These are phyloP conservation scores for Salix exigua DNA, from an alignment of 345 rosid species.

Conservation along the genomic window DNA sequence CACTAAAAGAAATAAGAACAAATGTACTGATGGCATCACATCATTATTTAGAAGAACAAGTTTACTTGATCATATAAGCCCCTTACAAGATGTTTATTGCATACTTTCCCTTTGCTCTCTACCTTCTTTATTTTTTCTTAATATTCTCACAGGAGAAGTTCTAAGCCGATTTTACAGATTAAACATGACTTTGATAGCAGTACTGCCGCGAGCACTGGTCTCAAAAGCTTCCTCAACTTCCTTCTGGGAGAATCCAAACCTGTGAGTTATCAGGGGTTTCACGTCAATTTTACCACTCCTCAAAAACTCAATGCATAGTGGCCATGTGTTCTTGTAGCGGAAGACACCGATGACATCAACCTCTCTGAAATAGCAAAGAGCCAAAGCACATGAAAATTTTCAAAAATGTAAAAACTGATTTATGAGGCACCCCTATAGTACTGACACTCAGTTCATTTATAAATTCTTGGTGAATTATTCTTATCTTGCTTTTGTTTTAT, in stretches of 20 bases:
- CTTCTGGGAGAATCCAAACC: conserved; percentile 79
- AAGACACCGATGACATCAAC: conserved; percentile 77
- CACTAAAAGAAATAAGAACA: neutral
- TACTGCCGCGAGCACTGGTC: conserved; percentile 80
- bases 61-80: neutral
- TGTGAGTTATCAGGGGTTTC: conserved; percentile 81
- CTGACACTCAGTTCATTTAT: neutral
- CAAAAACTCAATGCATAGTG: conserved; percentile 69
- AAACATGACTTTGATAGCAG: conserved; percentile 90
- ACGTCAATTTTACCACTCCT: conserved; percentile 79
- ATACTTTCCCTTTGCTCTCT: neutral
- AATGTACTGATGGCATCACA: neutral
- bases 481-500: neutral
- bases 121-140: too few species aligned
- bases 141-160: too few species aligned
- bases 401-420: too few species aligned
- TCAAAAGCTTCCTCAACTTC: conserved; percentile 84
- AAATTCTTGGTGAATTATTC: neutral
- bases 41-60: neutral
- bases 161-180: conserved; percentile 40
- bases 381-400: neutral
- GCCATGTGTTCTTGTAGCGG: conserved; percentile 87
- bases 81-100: neutral
- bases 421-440: neutral
- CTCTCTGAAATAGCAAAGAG: conserved; percentile 47